These are phyloP conservation scores for Arabidopsis arenosa DNA, from an alignment of 345 rosid genomes.

Conservation along the genomic window DNA sequence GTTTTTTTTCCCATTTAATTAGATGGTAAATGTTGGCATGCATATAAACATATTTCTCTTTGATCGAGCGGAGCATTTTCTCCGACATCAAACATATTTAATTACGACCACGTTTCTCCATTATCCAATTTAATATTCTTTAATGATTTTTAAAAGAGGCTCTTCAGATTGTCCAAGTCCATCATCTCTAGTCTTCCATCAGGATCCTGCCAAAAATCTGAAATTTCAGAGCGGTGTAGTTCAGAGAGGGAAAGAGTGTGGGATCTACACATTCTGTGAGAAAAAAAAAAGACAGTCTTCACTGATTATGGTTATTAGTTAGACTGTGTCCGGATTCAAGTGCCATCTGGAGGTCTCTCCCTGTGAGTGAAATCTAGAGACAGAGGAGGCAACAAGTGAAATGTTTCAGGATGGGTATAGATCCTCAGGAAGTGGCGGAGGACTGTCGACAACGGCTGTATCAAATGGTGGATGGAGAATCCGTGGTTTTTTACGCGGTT, in stretches of 20 bases:
- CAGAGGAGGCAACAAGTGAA: not conserved
- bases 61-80: conserved; percentile 2
- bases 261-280: conserved; percentile 3
- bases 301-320: conserved; percentile 15
- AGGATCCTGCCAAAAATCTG: conserved; percentile 23
- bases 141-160: not conserved
- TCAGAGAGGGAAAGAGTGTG: not conserved
- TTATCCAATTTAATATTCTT: conserved; percentile 27
- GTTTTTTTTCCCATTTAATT: not conserved
- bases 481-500: conserved; percentile 51
- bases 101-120: conserved; percentile 24
- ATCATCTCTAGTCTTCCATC: conserved; percentile 16
- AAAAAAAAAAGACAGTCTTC: not conserved
- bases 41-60: no score
- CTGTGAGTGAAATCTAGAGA: conserved; percentile 21
- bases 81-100: conserved; percentile 23
- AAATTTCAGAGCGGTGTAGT: conserved; percentile 9
- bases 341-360: conserved; percentile 15
- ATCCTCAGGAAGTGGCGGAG: conserved; percentile 33
- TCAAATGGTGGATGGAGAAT: conserved; percentile 39
- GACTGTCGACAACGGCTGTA: not conserved
- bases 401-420: conserved; percentile 38
- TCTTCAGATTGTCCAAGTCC: conserved; percentile 18
- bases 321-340: conserved; percentile 25
- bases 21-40: conserved; percentile 10